phyloP scores from a whole-genome alignment of 495 filamentous ascomycete genomes.

The Tuber indicum region DNA sequence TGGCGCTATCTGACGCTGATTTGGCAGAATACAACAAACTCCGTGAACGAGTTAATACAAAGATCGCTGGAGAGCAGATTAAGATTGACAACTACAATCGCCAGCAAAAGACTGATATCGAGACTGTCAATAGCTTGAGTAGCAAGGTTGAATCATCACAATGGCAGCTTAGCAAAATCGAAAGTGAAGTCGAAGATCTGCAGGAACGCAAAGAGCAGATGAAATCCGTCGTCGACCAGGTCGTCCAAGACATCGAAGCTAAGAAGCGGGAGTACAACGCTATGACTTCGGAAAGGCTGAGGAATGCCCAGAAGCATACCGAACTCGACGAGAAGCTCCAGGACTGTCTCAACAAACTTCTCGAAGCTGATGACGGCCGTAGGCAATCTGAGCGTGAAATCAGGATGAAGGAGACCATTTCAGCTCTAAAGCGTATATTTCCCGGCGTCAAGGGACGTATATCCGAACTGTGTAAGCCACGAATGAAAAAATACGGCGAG shows the following conservation, averaged over 20 bases:
- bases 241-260: slow-evolving; percentile 66
- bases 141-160: slow-evolving; percentile 75
- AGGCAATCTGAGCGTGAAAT: slow-evolving; percentile 77
- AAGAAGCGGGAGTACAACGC: slow-evolving; percentile 89
- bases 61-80: slow-evolving; percentile 71
- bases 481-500: slow-evolving; percentile 90
- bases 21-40: slow-evolving; percentile 84
- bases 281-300: slow-evolving; percentile 73
- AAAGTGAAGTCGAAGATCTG: slow-evolving; percentile 64
- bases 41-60: slow-evolving; percentile 76
- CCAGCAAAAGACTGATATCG: slow-evolving; percentile 81
- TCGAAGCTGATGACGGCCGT: slow-evolving; percentile 73
- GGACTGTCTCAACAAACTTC: slow-evolving; percentile 67
- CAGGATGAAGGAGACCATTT: slow-evolving; percentile 68
- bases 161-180: slow-evolving; percentile 63
- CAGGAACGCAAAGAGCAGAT: slow-evolving; percentile 58
- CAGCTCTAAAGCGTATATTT: slow-evolving; percentile 80
- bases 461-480: slow-evolving; percentile 87
- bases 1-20: slow-evolving; percentile 76
- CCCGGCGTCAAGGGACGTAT: slow-evolving; percentile 85
- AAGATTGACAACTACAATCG: slow-evolving; percentile 77
- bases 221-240: slow-evolving; percentile 56
- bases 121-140: slow-evolving; percentile 75
- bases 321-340: slow-evolving; percentile 88
- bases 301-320: slow-evolving; percentile 68